Evolutionary conservation across 441 rosid genomes (phyloP).

Genomic region (Pelargonium fulgidum): DNA sequence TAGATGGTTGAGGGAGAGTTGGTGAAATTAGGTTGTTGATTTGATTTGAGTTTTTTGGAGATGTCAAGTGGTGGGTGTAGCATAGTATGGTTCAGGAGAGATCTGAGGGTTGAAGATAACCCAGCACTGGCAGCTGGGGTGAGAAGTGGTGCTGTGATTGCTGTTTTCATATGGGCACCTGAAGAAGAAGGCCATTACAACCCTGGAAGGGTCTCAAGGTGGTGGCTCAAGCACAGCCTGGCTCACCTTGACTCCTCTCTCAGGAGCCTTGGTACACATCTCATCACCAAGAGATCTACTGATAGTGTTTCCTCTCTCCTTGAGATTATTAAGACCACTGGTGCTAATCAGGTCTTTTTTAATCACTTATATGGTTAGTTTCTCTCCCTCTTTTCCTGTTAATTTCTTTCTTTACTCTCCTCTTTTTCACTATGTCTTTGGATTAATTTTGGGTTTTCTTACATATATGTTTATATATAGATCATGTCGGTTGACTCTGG

Average conservation of each 20-base stretch:
- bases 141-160: constrained; percentile 77
- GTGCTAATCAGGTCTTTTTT: constrained; percentile 91
- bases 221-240: constrained; percentile 98
- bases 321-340: constrained; percentile 69
- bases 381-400: not conserved
- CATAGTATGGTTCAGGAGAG: constrained; percentile 98
- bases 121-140: constrained; percentile 93
- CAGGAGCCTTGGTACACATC: constrained; percentile 75
- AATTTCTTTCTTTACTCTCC: not conserved
- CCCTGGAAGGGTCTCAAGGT: constrained; percentile 94
- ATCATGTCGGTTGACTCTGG: constrained; percentile 23
- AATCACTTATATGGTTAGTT: constrained; percentile 89
- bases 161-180: constrained; percentile 83
- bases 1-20: not conserved
- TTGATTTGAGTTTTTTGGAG: constrained; percentile 23
- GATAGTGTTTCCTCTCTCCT: constrained; percentile 78
- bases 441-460: not conserved
- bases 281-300: constrained; percentile 76
- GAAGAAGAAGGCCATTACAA: constrained; percentile 82
- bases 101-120: constrained; percentile 94
- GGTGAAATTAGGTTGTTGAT: constrained; percentile 11
- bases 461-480: constrained; percentile 6
- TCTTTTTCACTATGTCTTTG: no score
- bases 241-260: constrained; percentile 82
- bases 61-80: constrained; percentile 83